Evolutionary conservation across 2,329 filamentous ascomycete species (phyloP), one percentile per base, ranked within the genome.

Genomic region (Alternaria atra): DNA sequence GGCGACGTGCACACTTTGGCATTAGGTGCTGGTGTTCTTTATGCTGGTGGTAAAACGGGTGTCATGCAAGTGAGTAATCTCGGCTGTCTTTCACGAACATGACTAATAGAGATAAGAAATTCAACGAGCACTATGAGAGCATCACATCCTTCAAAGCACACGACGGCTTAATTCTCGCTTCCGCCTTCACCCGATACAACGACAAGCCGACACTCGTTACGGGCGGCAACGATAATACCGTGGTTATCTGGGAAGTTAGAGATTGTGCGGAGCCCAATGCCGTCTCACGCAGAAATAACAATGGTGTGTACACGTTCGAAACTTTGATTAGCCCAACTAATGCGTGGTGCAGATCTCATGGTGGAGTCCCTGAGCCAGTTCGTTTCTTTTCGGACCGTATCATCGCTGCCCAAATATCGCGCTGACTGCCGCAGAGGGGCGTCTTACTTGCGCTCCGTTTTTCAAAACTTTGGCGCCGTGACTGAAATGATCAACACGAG

Each of bases 401-500:
- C 95, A 0, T 94, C 93, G 0, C 87, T 93, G 37, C 88, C 91
- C 1, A 92, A 93, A 69, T 96, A 93, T 73, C 89, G 92, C 10
- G 93, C 94, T 65, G 95, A 98, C 77, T 99, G 96, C 76, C 91
- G 94, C 61, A 89, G 94, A 74, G 94, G 94, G 9, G 95, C 95
- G 12, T 95, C 93, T 0, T 98, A 94, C 71, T 85, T 99, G 2
- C 92, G 93, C 52, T 90, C 91, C 0, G 85, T 98, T 17, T 97
- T 97, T 83, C 96, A 94, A 80, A 91, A 93, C 54, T 89, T 98
- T 58, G 95, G 95, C 12, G 95, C 93, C 0, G 87, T 91, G 42
- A 78, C 76, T 59, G 92, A 96, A 72, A 91, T 98, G 85, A 84
- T 99, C n/a, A 92, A 91, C 61, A 92, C 93, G 0, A 87, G 90